phyloP scores from a whole-genome alignment of 2,329 filamentous ascomycete species.

The Penicillium sp. region DNA sequence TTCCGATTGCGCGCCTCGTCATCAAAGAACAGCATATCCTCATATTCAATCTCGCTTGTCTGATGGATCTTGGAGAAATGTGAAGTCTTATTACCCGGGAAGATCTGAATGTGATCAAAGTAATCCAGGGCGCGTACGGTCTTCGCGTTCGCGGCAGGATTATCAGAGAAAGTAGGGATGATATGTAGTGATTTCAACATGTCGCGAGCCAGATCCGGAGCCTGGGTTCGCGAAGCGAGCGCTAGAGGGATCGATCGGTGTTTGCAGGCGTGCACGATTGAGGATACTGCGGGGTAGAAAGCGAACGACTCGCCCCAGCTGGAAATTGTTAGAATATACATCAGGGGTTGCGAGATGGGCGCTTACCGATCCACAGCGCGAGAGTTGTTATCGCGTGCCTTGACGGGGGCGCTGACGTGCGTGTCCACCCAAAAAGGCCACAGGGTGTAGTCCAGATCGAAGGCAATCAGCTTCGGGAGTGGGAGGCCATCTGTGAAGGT shows the following conservation, averaged over 20 bases:
- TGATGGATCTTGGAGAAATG: constrained; percentile 77
- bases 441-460: constrained; percentile 97
- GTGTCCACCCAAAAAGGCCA: constrained; percentile 99
- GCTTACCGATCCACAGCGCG: constrained; percentile 46
- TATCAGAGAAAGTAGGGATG: constrained; percentile 47
- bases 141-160: constrained; percentile 45
- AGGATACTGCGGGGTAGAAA: constrained; percentile 71
- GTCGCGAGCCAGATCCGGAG: constrained; percentile 77
- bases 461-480: constrained; percentile 80
- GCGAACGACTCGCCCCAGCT: constrained; percentile 65
- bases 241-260: constrained; percentile 61
- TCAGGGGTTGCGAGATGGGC: neutral
- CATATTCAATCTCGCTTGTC: constrained; percentile 69
- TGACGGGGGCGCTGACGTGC: constrained; percentile 76
- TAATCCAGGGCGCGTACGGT: constrained; percentile 53
- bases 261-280: constrained; percentile 65
- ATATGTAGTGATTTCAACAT: constrained; percentile 75
- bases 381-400: constrained; percentile 57
- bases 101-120: constrained; percentile 63
- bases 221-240: constrained; percentile 77
- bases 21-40: constrained; percentile 95
- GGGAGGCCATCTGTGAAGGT: constrained; percentile 69
- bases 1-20: constrained; percentile 86
- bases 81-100: constrained; percentile 77
- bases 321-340: constrained; percentile 10